Conservation (phyloP, 2,329 filamentous ascomycete species). For the Endothia cerciana region DNA sequence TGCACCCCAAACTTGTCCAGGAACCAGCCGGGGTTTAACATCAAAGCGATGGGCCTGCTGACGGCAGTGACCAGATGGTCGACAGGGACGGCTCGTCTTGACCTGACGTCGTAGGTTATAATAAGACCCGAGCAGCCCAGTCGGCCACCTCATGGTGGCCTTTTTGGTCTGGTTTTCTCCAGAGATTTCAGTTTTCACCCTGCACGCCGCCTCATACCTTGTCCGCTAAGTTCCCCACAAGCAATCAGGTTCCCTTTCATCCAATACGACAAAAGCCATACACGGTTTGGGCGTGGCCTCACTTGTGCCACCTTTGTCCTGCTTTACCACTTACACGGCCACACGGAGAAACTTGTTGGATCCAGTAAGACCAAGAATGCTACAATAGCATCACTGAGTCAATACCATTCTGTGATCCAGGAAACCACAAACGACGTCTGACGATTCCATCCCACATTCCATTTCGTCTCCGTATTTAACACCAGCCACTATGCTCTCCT, state of each 20-base stretch:
- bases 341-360: not conserved
- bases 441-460: not conserved
- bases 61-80: constrained; percentile 24
- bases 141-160: constrained; percentile 5
- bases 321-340: not conserved
- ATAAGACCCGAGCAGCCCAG: constrained; percentile 16
- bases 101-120: constrained; percentile 28
- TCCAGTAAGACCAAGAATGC: not conserved
- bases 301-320: not conserved
- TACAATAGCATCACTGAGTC: constrained; percentile 4
- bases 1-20: constrained; percentile 25
- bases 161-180: not conserved
- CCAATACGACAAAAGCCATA: not conserved
- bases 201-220: not conserved
- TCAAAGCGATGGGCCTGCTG: constrained; percentile 20
- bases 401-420: not conserved
- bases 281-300: not conserved
- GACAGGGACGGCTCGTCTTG: constrained; percentile 26
- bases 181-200: not conserved
- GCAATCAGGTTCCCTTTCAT: not conserved
- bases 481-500: constrained; percentile 51
- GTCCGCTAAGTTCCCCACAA: not conserved
- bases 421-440: not conserved
- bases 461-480: not conserved
- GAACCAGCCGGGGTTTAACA: constrained; percentile 21